Conservation (phyloP, 768 basidiomycete species). For the Aureoboletus auriporus region DNA sequence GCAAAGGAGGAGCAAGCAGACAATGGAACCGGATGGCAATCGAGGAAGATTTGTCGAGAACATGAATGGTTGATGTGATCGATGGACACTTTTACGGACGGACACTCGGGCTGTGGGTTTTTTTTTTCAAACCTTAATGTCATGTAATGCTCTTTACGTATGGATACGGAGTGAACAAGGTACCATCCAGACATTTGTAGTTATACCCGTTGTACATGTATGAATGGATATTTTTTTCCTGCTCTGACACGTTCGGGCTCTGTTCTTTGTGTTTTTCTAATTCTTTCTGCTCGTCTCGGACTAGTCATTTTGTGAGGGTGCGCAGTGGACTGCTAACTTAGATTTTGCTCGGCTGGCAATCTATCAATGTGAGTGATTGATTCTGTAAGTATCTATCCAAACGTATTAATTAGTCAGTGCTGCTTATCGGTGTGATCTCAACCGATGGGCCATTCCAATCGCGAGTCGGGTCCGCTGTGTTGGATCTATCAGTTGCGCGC, state of each 20-base stretch:
- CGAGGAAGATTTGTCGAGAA: slow-evolving; percentile 39
- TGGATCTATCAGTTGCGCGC: too few relatives aligned
- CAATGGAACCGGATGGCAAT: slow-evolving; percentile 14
- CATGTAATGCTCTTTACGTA: not conserved
- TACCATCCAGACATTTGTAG: not conserved
- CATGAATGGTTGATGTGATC: slow-evolving; percentile 16
- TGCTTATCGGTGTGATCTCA: too few relatives aligned
- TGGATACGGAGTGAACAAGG: not conserved
- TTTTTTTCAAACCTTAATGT: not conserved
- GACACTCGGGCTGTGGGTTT: too few relatives aligned
- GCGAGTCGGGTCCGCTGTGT: not conserved
- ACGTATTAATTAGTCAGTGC: too few relatives aligned
- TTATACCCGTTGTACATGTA: not conserved
- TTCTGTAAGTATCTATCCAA: too few relatives aligned
- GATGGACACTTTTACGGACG: not conserved
- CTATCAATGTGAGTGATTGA: too few relatives aligned
- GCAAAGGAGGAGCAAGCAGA: slow-evolving; percentile 20
- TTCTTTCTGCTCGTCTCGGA: too few relatives aligned
- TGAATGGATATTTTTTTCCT: not conserved
- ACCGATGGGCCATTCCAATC: too few relatives aligned
- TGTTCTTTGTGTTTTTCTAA: too few relatives aligned
- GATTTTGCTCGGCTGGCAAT: too few relatives aligned
- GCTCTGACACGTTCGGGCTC: too few relatives aligned
- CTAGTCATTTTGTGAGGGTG: too few relatives aligned
- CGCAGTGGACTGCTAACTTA: slow-evolving; percentile 6